Evolutionary conservation across 306 rosid species (phyloP), one percentile per base, ranked within the genome.

Genomic region (Rosa persica): DNA sequence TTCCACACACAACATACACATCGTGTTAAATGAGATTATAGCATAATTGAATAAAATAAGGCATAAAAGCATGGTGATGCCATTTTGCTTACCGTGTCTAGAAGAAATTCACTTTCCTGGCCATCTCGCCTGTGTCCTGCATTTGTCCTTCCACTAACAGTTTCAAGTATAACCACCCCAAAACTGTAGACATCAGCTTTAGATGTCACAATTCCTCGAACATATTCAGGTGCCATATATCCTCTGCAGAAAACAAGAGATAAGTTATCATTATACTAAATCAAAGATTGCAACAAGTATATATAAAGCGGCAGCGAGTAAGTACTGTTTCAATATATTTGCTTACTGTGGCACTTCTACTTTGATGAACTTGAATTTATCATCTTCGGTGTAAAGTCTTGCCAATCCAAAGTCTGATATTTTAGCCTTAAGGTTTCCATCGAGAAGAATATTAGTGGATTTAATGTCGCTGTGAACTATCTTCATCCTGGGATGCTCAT

Each of bases 391-490:
- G 44, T 42, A 42, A 42, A 42, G 44, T 6, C 44, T 5, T 7
- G 68, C 74, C 17, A 36, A 12, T 68, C 40, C 49, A 5, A 77
- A 52, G 67, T 77, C 81, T 7, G 81, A 77, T 52, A 77, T 44
- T 55, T 77, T 77, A 27, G 75, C 19, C 17, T 68, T 3, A 27
- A 75, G 19, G 1, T 55, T 15, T 17, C 2, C 20, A 54, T 77
- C 58, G 5, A 68, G 75, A 77, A 77, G 75, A 69, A 77, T 38
- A 69, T 69, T 77, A 40, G 75, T 6, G 25, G 79, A 58, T 19
- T 75, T 75, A 20, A 75, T 61, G 25, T 68, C 67, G 10, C 55
- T 27, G n/a, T 62, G 72, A 46, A 75, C 79, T 22, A 62, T 44
- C 72, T 4, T 17, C 38, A 12, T 16, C 60, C 48, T 75, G 22